Base-by-base conservation (phyloP, 1,284 basidiomycete genomes). In the Cerrena zonata region DNA sequence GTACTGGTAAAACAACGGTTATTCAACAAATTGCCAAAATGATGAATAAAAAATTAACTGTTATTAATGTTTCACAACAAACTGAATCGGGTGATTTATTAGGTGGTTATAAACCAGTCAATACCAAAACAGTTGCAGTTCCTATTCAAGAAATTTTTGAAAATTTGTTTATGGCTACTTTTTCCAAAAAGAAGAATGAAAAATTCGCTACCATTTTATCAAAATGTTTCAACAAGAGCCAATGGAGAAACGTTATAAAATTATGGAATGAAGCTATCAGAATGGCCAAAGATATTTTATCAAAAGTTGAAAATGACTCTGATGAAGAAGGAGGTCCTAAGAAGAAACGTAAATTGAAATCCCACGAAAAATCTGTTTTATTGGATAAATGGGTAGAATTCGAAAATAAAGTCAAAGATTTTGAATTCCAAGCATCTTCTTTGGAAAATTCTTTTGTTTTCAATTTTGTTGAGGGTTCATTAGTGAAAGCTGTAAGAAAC, bases 1-100 rank as follows among this genome's bases (percentile, higher is more conserved):
- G 96, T 39, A 99, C 96, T 1, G 96, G 96, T 30, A 99, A 99
- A 71, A 99, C 96, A 2, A 96, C 94, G 41, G 80, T 86, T 2
- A 82, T 99, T 18, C 91, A 94, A 21, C 85, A 96, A 59, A 78
- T 99, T 19, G 90, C 96, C 18, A 77, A 83, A 3, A 69, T 91
- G n/a, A 77, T 96, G 24, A 79, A 80, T 15, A 82, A 84, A 34
- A 83, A 86, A 0, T 77, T 99, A 39, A 79, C 92, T 38, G 92
- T 92, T 0, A 79, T 99, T 56, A 99, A 99, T 64, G 68, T 99
- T 61, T 96, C 93, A 1, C 94, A 96, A 62, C 96, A 99, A 70
- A 97, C 94, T 1, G 96, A 99, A 67, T 89, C 92, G 2, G 86
- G 90, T 3, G 96, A 99, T 68, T 72, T 99, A 13, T 74, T 99